A percentile compares a stretch with the other conserved stretches of the same genome.
Evolutionary conservation across 306 rosid species (phyloP).

Genomic region (Ammopiptanthus mongolicus): DNA sequence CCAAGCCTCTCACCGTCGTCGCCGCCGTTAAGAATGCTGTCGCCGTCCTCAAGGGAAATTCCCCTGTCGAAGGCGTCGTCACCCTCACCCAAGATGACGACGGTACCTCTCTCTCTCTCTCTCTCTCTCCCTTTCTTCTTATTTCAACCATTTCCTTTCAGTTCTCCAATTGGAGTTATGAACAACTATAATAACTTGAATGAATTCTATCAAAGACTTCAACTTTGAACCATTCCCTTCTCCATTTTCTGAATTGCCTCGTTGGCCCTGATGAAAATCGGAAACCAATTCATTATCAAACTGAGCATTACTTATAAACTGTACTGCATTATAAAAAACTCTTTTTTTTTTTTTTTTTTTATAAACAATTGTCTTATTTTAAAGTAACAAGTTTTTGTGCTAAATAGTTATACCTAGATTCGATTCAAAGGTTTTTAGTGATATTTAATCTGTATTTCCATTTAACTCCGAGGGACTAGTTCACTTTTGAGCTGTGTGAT

Average conservation of each 20-base stretch:
- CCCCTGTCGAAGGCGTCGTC: conserved; percentile 70
- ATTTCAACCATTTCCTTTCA: background rate
- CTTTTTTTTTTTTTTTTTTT: no score
- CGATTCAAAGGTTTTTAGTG: background rate
- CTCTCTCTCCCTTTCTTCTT: background rate
- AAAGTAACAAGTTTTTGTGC: background rate
- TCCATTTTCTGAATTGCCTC: background rate
- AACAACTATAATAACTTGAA: background rate
- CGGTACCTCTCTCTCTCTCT: conserved; percentile 28
- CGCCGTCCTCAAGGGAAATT: conserved; percentile 70
- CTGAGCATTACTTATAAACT: background rate
- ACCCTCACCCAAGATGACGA: conserved; percentile 55
- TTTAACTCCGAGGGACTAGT: background rate
- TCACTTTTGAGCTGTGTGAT: conserved; percentile 1
- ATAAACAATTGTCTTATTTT: background rate
- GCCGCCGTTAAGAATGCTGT: conserved; percentile 80
- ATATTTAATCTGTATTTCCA: no score
- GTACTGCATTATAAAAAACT: background rate
- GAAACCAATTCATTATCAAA: background rate
- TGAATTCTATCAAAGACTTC: background rate
- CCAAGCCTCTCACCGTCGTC: conserved; percentile 44
- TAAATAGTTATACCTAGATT: background rate
- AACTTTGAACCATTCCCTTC: background rate
- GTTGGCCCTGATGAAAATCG: background rate
- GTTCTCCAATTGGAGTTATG: background rate